Evolutionary conservation across 2,329 filamentous ascomycete species (phyloP).

Genomic region (Colletotrichum incanum): DNA sequence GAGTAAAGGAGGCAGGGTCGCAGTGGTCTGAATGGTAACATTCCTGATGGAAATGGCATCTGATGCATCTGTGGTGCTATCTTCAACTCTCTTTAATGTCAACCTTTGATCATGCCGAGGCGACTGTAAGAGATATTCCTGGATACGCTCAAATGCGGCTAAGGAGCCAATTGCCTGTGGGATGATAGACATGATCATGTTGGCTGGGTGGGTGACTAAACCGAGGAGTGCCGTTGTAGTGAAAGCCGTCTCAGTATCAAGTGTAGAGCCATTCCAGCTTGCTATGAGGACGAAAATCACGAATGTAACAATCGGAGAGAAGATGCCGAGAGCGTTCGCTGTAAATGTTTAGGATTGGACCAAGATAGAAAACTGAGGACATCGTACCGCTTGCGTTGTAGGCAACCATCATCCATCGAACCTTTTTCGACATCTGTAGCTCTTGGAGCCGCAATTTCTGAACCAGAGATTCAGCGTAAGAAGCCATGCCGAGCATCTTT

Average conservation of each 20-base stretch:
- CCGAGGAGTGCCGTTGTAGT: conserved; percentile 46
- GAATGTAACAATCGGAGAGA: conserved; percentile 26
- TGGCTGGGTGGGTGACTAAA: conserved; percentile 43
- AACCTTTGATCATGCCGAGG: conserved; percentile 23
- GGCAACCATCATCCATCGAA: conserved; percentile 43
- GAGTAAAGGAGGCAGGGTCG: not conserved
- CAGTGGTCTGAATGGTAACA: not conserved
- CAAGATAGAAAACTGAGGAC: not conserved
- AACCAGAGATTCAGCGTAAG: conserved; percentile 50
- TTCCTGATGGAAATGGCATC: not conserved
- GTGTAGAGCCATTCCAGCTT: not conserved
- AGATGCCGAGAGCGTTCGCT: conserved; percentile 44
- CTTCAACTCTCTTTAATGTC: not conserved
- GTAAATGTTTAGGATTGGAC: not conserved
- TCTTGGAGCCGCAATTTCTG: conserved; percentile 53
- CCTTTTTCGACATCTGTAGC: conserved; percentile 41
- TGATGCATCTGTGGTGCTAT: not conserved
- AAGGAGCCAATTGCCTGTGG: conserved; percentile 41
- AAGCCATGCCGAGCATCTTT: conserved; percentile 54
- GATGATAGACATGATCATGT: conserved; percentile 37
- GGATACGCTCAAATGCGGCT: conserved; percentile 44
- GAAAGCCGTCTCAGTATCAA: conserved; percentile 40
- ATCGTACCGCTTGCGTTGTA: conserved; percentile 32
- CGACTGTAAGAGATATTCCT: conserved; percentile 40
- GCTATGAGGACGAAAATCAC: conserved; percentile 14